Evolutionary conservation across 495 filamentous ascomycete species (phyloP).

Genomic region (Talaromyces wortmannii): DNA sequence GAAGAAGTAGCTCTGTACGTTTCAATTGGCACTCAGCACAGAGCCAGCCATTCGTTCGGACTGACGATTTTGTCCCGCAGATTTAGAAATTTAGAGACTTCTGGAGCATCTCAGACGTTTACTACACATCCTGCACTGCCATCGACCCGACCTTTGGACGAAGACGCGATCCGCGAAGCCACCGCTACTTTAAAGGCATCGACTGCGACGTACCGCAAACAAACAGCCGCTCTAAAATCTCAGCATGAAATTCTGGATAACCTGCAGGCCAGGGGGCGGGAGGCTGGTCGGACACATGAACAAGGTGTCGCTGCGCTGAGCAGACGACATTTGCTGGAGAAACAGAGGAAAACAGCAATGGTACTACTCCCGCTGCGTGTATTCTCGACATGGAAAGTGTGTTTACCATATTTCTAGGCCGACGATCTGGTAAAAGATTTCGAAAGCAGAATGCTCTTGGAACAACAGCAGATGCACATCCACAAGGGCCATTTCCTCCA

Average conservation of each 20-base stretch:
- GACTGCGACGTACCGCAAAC: constrained; percentile 25
- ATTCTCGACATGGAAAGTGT: background rate
- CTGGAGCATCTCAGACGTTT: constrained; percentile 20
- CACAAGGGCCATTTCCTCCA: constrained; percentile 31
- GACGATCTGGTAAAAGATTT: constrained; percentile 26
- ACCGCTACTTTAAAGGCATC: constrained; percentile 29
- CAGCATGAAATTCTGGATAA: constrained; percentile 25
- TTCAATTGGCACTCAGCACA: background rate
- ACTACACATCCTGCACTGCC: constrained; percentile 16
- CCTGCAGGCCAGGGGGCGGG: constrained; percentile 15
- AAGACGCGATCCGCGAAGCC: constrained; percentile 30
- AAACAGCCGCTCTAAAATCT: constrained; percentile 20
- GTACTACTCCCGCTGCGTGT: constrained; percentile 11
- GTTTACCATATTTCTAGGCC: constrained; percentile 22
- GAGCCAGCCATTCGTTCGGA: background rate
- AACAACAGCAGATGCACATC: constrained; percentile 21
- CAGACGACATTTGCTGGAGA: constrained; percentile 29
- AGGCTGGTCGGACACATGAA: constrained; percentile 13
- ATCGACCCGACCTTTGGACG: constrained; percentile 29
- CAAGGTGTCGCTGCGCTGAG: constrained; percentile 24
- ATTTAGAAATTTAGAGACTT: constrained; percentile 24
- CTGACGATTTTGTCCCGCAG: constrained; percentile 8
- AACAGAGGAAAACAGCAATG: constrained; percentile 25
- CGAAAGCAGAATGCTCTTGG: constrained; percentile 19
- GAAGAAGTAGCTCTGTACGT: constrained; percentile 33